phyloP scores from a whole-genome alignment of 495 filamentous ascomycete genomes.

The Aspergillus nidulans region DNA sequence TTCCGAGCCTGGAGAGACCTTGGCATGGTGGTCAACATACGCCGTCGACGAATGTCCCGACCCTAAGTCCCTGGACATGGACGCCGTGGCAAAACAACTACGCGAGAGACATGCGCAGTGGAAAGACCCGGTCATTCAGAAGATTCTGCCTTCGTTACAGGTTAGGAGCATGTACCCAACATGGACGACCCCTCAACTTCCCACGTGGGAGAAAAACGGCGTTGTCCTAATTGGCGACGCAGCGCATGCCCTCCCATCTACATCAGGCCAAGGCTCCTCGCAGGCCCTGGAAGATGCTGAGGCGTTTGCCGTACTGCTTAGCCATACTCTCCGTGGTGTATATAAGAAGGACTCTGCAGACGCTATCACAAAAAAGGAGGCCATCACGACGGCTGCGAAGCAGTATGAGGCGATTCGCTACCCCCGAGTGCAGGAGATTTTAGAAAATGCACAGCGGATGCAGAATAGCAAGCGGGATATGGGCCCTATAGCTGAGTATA shows the following conservation, averaged over 20 bases:
- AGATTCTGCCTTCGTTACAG: constrained; percentile 34
- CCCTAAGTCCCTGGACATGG: constrained; percentile 33
- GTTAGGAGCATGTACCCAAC: constrained; percentile 51
- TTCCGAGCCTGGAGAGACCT: constrained; percentile 29
- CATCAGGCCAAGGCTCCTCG: constrained; percentile 43
- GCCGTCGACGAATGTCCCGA: constrained; percentile 33
- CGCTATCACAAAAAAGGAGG: constrained; percentile 6
- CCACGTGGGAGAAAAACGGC: constrained; percentile 41
- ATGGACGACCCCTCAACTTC: constrained; percentile 47
- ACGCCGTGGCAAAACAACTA: constrained; percentile 36
- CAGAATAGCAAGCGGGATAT: constrained; percentile 31
- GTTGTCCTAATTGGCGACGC: constrained; percentile 42
- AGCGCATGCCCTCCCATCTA: constrained; percentile 46
- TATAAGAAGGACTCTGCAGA: background rate
- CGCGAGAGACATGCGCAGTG: constrained; percentile 42
- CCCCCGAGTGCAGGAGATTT: constrained; percentile 28
- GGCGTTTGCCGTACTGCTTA: constrained; percentile 32
- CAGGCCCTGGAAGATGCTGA: constrained; percentile 47
- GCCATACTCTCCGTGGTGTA: constrained; percentile 20
- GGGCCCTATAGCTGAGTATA: constrained; percentile 27
- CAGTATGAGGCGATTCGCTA: constrained; percentile 26
- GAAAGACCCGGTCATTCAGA: constrained; percentile 47
- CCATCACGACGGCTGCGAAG: constrained; percentile 24
- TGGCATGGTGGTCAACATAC: constrained; percentile 51
- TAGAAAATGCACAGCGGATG: constrained; percentile 24